Percentiles rank a stretch among this genome's conserved stretches.
phyloP scores from a whole-genome alignment of 2,329 filamentous ascomycete species.

The Fusarium oxysporum region DNA sequence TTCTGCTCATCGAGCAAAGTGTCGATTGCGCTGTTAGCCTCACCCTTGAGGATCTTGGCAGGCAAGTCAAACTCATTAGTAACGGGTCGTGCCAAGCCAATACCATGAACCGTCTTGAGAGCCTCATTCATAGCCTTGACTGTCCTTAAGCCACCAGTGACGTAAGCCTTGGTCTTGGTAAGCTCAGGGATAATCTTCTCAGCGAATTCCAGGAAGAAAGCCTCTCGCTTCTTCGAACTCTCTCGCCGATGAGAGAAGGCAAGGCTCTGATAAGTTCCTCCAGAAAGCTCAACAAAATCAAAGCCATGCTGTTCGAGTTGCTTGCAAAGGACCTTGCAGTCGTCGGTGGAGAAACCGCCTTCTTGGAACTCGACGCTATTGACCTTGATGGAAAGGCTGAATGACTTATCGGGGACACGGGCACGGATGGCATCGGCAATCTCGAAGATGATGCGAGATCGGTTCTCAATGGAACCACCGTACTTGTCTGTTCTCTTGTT shows the following conservation, averaged over 20 bases:
- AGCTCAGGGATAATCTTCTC: constrained; percentile 60
- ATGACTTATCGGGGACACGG: constrained; percentile 45
- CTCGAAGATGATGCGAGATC: constrained; percentile 59
- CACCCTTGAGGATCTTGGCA: constrained; percentile 41
- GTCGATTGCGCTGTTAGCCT: constrained; percentile 60
- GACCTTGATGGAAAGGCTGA: constrained; percentile 66
- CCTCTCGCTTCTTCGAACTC: constrained; percentile 65
- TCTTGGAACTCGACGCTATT: constrained; percentile 68
- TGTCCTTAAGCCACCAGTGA: constrained; percentile 69
- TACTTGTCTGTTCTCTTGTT: constrained; percentile 66
- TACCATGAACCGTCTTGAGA: constrained; percentile 67
- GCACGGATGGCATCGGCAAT: constrained; percentile 53
- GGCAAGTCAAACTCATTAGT: constrained; percentile 44
- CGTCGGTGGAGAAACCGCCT: constrained; percentile 63
- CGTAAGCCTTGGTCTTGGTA: constrained; percentile 65
- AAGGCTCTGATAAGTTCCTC: constrained; percentile 68
- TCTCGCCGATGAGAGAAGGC: constrained; percentile 65
- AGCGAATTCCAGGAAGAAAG: constrained; percentile 72
- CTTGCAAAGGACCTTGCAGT: constrained; percentile 61
- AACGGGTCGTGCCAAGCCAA: constrained; percentile 63
- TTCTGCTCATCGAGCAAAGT: constrained; percentile 61
- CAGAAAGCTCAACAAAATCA: constrained; percentile 70
- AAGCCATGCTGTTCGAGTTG: constrained; percentile 61
- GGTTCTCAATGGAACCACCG: constrained; percentile 58
- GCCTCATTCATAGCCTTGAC: constrained; percentile 68